These are phyloP conservation scores for Linaria vulgaris DNA, from an alignment of 257 asterid genomes.

Conservation along the genomic window DNA sequence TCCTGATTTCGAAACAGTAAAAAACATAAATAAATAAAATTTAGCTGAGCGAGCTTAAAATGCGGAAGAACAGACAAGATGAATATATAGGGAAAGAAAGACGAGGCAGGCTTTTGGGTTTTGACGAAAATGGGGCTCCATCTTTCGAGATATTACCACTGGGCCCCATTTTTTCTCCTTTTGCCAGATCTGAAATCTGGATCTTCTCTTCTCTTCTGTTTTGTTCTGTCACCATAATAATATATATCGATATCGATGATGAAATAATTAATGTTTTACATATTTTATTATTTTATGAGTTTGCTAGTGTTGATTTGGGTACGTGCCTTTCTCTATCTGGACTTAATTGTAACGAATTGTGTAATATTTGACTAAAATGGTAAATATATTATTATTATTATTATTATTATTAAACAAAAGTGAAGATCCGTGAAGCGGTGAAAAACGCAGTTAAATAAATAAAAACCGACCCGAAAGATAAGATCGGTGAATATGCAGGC, in stretches of 20 bases:
- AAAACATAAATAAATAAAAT: background rate
- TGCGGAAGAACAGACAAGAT: background rate
- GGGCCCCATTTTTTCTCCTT: conserved; percentile 21
- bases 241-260: too few species aligned
- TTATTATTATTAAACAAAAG: too few species aligned
- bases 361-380: too few species aligned
- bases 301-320: background rate
- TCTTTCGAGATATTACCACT: conserved; percentile 27
- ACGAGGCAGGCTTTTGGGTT: conserved; percentile 7
- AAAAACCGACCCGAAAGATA: background rate
- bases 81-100: conserved; percentile 42
- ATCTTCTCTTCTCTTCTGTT: background rate
- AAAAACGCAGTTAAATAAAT: too few species aligned
- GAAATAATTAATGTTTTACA: background rate
- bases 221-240: too few species aligned
- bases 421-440: too few species aligned
- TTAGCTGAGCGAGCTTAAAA: conserved; percentile 10
- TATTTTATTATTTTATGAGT: too few species aligned
- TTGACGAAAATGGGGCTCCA: conserved; percentile 31
- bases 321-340: background rate
- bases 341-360: background rate
- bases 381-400: too few species aligned
- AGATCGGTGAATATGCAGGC: background rate
- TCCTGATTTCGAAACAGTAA: conserved; percentile 18
- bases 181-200: conserved; percentile 11